Evolutionary conservation across 75 land plant genomes (phyloP).

Genomic region (Larix kaempferi): DNA sequence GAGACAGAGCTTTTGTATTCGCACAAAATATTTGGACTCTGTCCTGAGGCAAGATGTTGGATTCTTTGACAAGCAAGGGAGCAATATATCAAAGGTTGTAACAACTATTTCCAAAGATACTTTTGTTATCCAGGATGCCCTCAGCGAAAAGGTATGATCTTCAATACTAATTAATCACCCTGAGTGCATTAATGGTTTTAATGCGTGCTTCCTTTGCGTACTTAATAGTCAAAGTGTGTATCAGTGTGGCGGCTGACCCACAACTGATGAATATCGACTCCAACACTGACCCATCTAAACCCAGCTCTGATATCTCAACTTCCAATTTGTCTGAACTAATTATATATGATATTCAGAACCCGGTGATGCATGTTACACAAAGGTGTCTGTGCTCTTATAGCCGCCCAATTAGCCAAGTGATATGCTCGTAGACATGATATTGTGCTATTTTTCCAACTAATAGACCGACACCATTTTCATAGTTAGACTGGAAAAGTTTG

Average conservation of each 20-base stretch:
- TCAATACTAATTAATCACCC: too few species aligned
- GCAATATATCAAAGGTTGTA: constrained; percentile 56
- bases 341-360: too few species aligned
- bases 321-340: neutral
- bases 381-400: neutral
- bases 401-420: neutral
- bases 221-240: too few species aligned
- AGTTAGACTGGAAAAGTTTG: neutral
- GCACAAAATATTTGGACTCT: constrained; percentile 61
- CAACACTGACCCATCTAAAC: neutral
- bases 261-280: neutral
- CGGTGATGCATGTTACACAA: too few species aligned
- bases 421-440: neutral
- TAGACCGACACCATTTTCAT: neutral
- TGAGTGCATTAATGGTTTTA: too few species aligned
- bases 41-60: constrained; percentile 78
- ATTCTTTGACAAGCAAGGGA: constrained; percentile 71
- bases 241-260: too few species aligned
- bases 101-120: constrained; percentile 72
- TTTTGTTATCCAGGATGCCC: constrained; percentile 68
- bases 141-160: constrained; percentile 76
- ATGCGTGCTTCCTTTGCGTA: too few species aligned
- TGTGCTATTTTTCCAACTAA: neutral
- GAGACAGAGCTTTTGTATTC: constrained; percentile 64
- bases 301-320: neutral